Conservation (phyloP, 2,329 filamentous ascomycete species). For the Chaetomiaceae sp. region DNA sequence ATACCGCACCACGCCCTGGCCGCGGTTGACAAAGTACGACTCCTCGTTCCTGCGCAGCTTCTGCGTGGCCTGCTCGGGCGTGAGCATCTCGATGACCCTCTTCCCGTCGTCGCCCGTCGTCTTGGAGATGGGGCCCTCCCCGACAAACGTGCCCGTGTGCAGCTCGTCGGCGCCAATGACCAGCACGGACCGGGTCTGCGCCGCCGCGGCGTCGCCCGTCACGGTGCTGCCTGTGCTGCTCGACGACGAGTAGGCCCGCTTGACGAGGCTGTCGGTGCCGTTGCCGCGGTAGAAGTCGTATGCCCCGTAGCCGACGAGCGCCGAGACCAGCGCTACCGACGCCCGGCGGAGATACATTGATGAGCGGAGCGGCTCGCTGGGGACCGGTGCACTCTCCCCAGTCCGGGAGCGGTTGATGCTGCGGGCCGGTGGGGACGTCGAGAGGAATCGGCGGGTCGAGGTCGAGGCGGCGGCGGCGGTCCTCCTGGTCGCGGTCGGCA, state of each 20-base stretch:
- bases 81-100: constrained; percentile 92
- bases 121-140: constrained; percentile 84
- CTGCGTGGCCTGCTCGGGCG: constrained; percentile 85
- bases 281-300: constrained; percentile 65
- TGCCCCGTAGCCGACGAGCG: constrained; percentile 69
- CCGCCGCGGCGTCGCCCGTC: constrained; percentile 41
- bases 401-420: constrained; percentile 29
- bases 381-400: constrained; percentile 31
- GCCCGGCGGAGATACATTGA: constrained; percentile 73
- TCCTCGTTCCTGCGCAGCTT: constrained; percentile 86
- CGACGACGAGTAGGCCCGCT: constrained; percentile 38
- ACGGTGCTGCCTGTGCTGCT: constrained; percentile 32
- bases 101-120: constrained; percentile 78
- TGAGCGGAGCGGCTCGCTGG: constrained; percentile 51
- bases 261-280: constrained; percentile 34
- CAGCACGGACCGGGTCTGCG: constrained; percentile 63
- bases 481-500: constrained; percentile 23
- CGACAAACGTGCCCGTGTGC: constrained; percentile 80
- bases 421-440: constrained; percentile 29
- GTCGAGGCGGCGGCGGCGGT: constrained; percentile 22
- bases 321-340: constrained; percentile 62
- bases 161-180: constrained; percentile 88
- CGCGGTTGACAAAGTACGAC: constrained; percentile 84
- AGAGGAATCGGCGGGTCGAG: constrained; percentile 21
- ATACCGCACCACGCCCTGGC: constrained; percentile 87